These are phyloP conservation scores for Magnaporthiopsis incrustans DNA, from an alignment of 2,329 filamentous ascomycete species.

Conservation along the genomic window DNA sequence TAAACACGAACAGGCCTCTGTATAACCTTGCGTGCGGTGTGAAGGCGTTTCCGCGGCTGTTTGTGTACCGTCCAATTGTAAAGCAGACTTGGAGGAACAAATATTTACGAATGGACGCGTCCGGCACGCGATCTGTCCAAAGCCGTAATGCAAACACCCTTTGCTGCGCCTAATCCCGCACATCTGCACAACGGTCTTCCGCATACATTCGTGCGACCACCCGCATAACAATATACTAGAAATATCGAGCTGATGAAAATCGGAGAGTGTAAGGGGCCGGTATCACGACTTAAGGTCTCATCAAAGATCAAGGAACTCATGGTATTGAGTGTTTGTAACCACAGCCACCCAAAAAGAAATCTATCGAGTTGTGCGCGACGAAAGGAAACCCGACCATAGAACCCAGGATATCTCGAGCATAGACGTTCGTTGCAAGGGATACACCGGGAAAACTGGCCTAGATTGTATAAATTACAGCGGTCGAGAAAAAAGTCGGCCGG, in stretches of 20 bases:
- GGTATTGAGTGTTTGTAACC: slow-evolving; percentile 8
- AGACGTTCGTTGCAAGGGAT: slow-evolving; percentile 27
- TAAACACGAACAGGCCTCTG: neutral
- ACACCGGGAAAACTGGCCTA: slow-evolving; percentile 46
- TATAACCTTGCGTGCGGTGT: too few relatives aligned
- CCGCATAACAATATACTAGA: too few relatives aligned
- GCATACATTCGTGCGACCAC: too few relatives aligned
- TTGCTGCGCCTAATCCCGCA: too few relatives aligned
- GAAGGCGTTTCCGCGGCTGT: too few relatives aligned
- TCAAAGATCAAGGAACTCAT: slow-evolving; percentile 3
- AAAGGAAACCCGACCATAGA: slow-evolving; percentile 19
- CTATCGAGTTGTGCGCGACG: slow-evolving; percentile 31
- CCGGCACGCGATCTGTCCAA: neutral
- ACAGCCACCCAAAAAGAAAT: slow-evolving; percentile 14
- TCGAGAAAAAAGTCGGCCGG: slow-evolving; percentile 39
- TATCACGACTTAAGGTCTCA: neutral
- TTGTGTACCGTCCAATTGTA: too few relatives aligned
- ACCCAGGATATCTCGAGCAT: slow-evolving; percentile 19
- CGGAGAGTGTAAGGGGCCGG: too few relatives aligned
- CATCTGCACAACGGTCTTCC: too few relatives aligned
- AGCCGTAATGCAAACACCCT: neutral
- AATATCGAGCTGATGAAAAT: too few relatives aligned
- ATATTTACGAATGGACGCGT: neutral
- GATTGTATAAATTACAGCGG: slow-evolving; percentile 56
- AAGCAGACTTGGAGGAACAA: neutral